Conservation (phyloP, 371 early-diverging fungal species). For the Encephalitozoon hellem region DNA sequence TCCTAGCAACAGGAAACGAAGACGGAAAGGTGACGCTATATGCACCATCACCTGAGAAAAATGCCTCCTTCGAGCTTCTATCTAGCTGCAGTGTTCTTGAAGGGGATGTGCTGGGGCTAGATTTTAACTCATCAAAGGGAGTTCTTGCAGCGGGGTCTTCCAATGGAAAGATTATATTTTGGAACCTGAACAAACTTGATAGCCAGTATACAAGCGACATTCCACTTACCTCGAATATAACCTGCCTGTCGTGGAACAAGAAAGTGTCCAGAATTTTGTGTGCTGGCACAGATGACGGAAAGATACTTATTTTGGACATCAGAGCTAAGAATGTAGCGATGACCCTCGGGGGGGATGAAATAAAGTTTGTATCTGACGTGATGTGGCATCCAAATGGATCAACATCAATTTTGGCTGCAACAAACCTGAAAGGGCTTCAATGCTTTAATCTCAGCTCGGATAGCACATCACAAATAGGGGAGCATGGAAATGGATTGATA, state of each 20-base stretch:
- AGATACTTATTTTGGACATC: slow-evolving; percentile 56
- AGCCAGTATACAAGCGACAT: slow-evolving; percentile 58
- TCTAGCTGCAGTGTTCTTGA: slow-evolving; percentile 27
- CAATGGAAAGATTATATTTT: slow-evolving; percentile 55
- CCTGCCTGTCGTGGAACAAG: slow-evolving; percentile 55
- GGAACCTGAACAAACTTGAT: slow-evolving; percentile 51
- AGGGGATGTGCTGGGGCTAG: slow-evolving; percentile 58
- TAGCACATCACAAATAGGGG: slow-evolving; percentile 7
- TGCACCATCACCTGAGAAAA: slow-evolving; percentile 17
- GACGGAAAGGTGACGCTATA: slow-evolving; percentile 51
- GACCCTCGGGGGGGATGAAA: slow-evolving; percentile 35
- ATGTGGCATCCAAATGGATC: slow-evolving; percentile 28
- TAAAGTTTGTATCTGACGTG: slow-evolving; percentile 17
- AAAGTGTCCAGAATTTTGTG: slow-evolving; percentile 56
- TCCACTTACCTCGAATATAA: slow-evolving; percentile 39
- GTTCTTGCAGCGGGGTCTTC: slow-evolving; percentile 56
- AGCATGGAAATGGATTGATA: not conserved
- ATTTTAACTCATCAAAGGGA: slow-evolving; percentile 51
- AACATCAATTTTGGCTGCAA: slow-evolving; percentile 39
- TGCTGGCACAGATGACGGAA: slow-evolving; percentile 54
- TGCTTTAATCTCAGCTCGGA: slow-evolving; percentile 34
- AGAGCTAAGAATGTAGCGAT: slow-evolving; percentile 56
- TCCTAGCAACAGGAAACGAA: slow-evolving; percentile 57
- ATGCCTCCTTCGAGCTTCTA: slow-evolving; percentile 3
- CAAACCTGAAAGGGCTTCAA: slow-evolving; percentile 8